phyloP scores from a whole-genome alignment of 345 rosid genomes.

The Moricandia moricandioides region DNA sequence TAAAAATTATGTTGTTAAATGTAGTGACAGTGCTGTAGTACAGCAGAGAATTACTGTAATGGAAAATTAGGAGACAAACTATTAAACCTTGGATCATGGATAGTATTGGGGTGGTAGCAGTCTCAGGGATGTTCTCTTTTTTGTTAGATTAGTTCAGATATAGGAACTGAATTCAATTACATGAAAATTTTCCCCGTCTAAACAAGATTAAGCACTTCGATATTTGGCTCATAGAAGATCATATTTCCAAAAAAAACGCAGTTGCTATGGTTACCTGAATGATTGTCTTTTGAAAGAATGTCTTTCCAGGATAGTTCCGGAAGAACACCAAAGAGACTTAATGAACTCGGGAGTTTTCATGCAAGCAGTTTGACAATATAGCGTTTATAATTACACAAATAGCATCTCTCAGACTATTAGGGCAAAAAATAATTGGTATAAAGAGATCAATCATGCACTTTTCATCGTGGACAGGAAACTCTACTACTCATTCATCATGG shows the following conservation, averaged over 20 bases:
- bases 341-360: conserved; percentile 75
- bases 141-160: too few species aligned
- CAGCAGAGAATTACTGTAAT: too few species aligned
- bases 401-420: too few species aligned
- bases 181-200: conserved; percentile 64
- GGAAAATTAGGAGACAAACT: too few species aligned
- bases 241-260: too few species aligned
- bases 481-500: conserved; percentile 94
- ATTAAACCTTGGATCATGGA: too few species aligned
- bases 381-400: too few species aligned
- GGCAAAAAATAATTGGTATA: too few species aligned
- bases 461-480: conserved; percentile 68
- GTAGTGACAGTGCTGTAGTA: too few species aligned
- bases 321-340: conserved; percentile 71
- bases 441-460: conserved; percentile 39
- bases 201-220: conserved; percentile 1
- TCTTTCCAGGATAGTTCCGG: conserved; percentile 78
- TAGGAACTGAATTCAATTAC: conserved; percentile 47
- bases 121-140: too few species aligned
- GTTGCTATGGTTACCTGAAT: conserved; percentile 48
- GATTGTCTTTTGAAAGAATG: conserved; percentile 61
- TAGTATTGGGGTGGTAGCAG: not conserved
- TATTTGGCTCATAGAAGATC: not conserved
- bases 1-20: too few species aligned
- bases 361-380: conserved; percentile 11